Percentiles rank a stretch among this genome's conserved stretches.
These are phyloP conservation scores for Dinochytrium kinnereticum DNA, from an alignment of 371 early-diverging fungal genomes.

Conservation along the genomic window DNA sequence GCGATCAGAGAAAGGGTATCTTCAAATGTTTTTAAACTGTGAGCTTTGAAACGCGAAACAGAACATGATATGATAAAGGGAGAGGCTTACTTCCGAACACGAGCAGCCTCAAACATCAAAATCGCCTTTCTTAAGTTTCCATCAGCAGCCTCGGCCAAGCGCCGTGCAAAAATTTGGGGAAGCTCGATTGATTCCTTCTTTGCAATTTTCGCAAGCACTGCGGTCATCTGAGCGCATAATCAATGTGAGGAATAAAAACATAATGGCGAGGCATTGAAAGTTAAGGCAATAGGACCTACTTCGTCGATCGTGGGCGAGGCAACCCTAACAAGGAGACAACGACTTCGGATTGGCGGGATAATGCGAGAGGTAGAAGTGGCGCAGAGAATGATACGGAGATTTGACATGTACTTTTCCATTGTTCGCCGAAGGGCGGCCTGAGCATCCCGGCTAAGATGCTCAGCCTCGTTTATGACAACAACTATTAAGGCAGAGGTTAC, in stretches of 20 bases:
- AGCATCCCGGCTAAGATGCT: conserved; percentile 90
- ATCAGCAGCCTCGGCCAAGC: conserved; percentile 72
- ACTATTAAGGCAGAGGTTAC: conserved; percentile 65
- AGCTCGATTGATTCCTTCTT: conserved; percentile 77
- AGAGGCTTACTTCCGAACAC: conserved; percentile 68
- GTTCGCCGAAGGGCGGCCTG: conserved; percentile 99
- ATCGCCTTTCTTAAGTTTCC: conserved; percentile 92
- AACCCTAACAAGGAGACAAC: conserved; percentile 93
- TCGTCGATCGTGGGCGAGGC: conserved; percentile 77
- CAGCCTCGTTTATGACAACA: conserved; percentile 97
- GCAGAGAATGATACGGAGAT: conserved; percentile 94
- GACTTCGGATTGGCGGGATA: conserved; percentile 94
- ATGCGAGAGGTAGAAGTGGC: conserved; percentile 90
- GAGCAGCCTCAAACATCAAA: conserved; percentile 88
- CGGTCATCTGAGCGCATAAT: conserved; percentile 54
- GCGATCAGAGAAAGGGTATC: conserved; percentile 61
- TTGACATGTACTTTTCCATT: conserved; percentile 98
- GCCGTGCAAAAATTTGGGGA: conserved; percentile 65
- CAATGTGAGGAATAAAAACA: not conserved
- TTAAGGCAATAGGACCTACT: conserved; percentile 40
- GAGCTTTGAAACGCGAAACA: not conserved
- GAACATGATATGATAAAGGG: not conserved
- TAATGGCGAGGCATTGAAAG: conserved; percentile 2
- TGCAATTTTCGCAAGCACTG: conserved; percentile 73
- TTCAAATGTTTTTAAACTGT: conserved; percentile 8